Evolutionary conservation across 2,329 filamentous ascomycete genomes (phyloP).

Genomic region (Aspergillus quadricinctus): DNA sequence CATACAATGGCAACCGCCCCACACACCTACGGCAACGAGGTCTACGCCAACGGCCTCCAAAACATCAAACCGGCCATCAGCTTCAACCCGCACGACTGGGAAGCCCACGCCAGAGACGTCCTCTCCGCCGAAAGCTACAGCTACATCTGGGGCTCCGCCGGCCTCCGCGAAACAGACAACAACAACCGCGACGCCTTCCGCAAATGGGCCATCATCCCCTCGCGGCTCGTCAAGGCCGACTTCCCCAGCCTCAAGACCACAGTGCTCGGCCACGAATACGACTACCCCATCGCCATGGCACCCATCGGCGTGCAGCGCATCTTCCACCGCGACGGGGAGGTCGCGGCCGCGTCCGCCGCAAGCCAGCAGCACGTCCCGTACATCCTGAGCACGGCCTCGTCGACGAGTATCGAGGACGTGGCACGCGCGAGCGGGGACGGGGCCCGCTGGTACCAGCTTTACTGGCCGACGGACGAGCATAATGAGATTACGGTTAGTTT

Average conservation of each 20-base stretch:
- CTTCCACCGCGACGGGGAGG: constrained; percentile 61
- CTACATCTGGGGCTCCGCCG: constrained; percentile 58
- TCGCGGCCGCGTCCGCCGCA: constrained; percentile 58
- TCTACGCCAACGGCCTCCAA: constrained; percentile 47
- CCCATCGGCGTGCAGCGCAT: constrained; percentile 67
- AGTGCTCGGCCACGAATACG: constrained; percentile 48
- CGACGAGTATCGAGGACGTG: constrained; percentile 61
- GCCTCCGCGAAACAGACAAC: constrained; percentile 22
- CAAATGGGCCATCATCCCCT: constrained; percentile 25
- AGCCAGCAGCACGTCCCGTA: constrained; percentile 58
- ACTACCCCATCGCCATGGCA: constrained; percentile 56
- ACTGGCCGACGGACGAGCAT: constrained; percentile 58
- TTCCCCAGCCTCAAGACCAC: constrained; percentile 44
- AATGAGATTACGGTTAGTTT: constrained; percentile 62
- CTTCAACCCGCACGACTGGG: constrained; percentile 53
- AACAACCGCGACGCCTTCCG: constrained; percentile 29
- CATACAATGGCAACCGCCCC: neutral
- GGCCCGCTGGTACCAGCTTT: constrained; percentile 67
- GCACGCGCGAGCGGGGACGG: constrained; percentile 53
- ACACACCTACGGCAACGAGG: constrained; percentile 33
- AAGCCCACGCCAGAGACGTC: constrained; percentile 47
- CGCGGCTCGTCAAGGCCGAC: constrained; percentile 30
- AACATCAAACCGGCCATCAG: constrained; percentile 48
- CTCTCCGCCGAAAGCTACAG: constrained; percentile 51
- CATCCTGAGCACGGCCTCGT: constrained; percentile 61